Percentiles rank a stretch among this genome's conserved stretches.
These are phyloP conservation scores for Mimosa bimucronata DNA, from an alignment of 306 rosid genomes.

Conservation along the genomic window DNA sequence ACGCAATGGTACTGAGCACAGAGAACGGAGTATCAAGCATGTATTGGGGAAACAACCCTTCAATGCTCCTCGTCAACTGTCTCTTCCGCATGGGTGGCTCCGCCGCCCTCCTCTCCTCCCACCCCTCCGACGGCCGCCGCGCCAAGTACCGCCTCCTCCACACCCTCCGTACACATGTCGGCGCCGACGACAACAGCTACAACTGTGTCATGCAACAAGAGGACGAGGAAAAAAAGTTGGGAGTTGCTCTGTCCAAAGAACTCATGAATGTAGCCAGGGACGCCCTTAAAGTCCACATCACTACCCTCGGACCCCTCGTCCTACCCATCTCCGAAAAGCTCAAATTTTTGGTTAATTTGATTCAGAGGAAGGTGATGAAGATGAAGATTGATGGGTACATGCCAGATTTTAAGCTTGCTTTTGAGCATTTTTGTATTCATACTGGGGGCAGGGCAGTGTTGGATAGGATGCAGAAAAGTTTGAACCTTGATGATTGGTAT, in stretches of 20 bases:
- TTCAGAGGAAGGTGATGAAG: slow-evolving; percentile 7
- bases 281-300: slow-evolving; percentile 34
- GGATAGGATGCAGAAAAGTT: slow-evolving; percentile 29
- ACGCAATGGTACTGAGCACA: slow-evolving; percentile 33
- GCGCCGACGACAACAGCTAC: slow-evolving; percentile 33
- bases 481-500: slow-evolving; percentile 32
- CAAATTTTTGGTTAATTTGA: slow-evolving; percentile 14
- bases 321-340: slow-evolving; percentile 35
- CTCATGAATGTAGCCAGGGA: slow-evolving; percentile 29
- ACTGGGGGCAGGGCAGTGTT: slow-evolving; percentile 39
- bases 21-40: slow-evolving; percentile 30
- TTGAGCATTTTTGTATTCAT: slow-evolving; percentile 38
- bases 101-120: slow-evolving; percentile 42
- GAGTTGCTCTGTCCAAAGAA: slow-evolving; percentile 35
- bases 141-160: slow-evolving; percentile 36
- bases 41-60: slow-evolving; percentile 40
- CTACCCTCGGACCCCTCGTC: slow-evolving; percentile 24
- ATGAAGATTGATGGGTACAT: slow-evolving; percentile 15
- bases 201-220: slow-evolving; percentile 34
- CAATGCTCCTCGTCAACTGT: slow-evolving; percentile 42
- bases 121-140: slow-evolving; percentile 4
- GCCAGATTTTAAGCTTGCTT: slow-evolving; percentile 37
- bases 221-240: slow-evolving; percentile 23
- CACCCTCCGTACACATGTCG: slow-evolving; percentile 37
- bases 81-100: slow-evolving; percentile 43